Evolutionary conservation across 352 stramenopile genomes (phyloP).

Genomic region (Globisporangium sylvaticum): DNA sequence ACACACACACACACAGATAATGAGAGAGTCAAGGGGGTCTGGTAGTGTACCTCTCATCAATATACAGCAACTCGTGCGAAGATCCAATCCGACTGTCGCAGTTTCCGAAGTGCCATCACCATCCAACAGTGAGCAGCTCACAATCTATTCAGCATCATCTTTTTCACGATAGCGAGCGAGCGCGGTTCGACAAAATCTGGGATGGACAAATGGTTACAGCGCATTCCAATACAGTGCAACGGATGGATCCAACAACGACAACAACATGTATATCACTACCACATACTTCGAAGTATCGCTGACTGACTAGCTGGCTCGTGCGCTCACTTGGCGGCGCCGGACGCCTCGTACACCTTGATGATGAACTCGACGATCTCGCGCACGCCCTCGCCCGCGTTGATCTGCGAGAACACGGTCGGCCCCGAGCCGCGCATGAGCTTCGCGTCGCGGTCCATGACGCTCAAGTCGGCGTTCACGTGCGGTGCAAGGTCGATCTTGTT

Average conservation of each 20-base stretch:
- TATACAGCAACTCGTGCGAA: too few species aligned
- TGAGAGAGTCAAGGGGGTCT: too few species aligned
- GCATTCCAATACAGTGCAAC: background rate
- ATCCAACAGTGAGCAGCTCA: background rate
- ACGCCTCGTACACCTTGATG: constrained; percentile 29
- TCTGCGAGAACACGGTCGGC: constrained; percentile 95
- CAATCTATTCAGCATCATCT: background rate
- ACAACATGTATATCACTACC: background rate
- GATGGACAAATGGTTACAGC: background rate
- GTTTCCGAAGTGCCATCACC: background rate
- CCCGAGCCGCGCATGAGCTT: constrained; percentile 93
- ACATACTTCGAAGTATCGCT: background rate
- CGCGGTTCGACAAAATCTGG: background rate
- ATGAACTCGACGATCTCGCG: constrained; percentile 89
- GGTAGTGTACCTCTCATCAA: too few species aligned
- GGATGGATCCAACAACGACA: background rate
- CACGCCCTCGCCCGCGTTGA: constrained; percentile 90
- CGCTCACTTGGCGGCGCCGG: constrained; percentile 24
- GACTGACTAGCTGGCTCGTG: background rate
- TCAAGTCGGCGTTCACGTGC: constrained; percentile 92
- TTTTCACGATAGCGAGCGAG: background rate
- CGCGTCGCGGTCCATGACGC: constrained; percentile 94
- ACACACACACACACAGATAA: too few species aligned
- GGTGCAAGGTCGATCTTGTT: constrained; percentile 99
- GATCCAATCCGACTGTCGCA: background rate